These are phyloP conservation scores for Saccharomycopsis sp. DNA, from an alignment of 805 yeast species.

Conservation along the genomic window DNA sequence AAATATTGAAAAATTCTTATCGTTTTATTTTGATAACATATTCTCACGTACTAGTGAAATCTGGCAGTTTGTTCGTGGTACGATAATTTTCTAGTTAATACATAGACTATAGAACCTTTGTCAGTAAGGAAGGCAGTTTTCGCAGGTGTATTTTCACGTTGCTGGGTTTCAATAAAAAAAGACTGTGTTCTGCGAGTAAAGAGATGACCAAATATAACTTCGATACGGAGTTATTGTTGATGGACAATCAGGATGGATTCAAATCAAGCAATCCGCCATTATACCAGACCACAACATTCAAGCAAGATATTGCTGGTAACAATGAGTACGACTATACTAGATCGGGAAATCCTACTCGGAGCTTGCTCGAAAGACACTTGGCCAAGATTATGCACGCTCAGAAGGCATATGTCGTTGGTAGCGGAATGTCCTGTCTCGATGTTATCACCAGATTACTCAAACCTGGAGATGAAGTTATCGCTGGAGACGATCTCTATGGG, in stretches of 20 bases:
- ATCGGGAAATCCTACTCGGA: slow-evolving; percentile 91
- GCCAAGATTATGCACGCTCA: slow-evolving; percentile 74
- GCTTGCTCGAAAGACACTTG: slow-evolving; percentile 69
- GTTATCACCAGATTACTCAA: slow-evolving; percentile 64
- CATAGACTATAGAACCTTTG: neutral
- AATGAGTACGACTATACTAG: slow-evolving; percentile 79
- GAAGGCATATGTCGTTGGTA: slow-evolving; percentile 72
- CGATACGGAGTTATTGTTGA: slow-evolving; percentile 65
- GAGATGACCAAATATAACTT: slow-evolving; percentile 35
- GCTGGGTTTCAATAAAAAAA: too few relatives aligned
- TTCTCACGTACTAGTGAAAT: neutral
- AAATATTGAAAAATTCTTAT: neutral
- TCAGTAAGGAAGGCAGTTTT: neutral
- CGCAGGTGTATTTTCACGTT: neutral
- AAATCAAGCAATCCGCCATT: slow-evolving; percentile 82
- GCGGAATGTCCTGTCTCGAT: slow-evolving; percentile 92
- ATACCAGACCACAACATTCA: slow-evolving; percentile 93
- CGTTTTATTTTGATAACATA: too few relatives aligned
- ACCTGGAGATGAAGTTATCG: slow-evolving; percentile 87
- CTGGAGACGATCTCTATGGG: slow-evolving; percentile 93
- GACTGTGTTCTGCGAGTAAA: too few relatives aligned
- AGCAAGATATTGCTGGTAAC: slow-evolving; percentile 71
- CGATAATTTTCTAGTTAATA: too few relatives aligned
- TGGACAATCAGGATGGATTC: slow-evolving; percentile 59
- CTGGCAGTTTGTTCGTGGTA: too few relatives aligned